Percentiles rank a stretch among this genome's conserved stretches.
phyloP scores from a whole-genome alignment of 2,329 filamentous ascomycete species.

The Grosmannia serpens region DNA sequence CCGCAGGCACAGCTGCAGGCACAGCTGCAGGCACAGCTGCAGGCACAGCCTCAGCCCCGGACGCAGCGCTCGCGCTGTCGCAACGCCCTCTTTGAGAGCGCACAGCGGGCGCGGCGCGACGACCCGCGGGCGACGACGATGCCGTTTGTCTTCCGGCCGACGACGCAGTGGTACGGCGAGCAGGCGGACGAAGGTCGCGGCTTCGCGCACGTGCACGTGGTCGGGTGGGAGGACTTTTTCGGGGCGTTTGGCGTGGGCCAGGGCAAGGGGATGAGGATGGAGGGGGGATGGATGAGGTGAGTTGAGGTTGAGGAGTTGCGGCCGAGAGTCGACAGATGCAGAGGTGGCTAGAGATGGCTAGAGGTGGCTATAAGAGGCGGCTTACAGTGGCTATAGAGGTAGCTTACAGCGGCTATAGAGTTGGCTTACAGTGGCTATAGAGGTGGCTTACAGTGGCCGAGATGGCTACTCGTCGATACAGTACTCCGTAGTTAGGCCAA shows the following conservation, averaged over 20 bases:
- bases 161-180: conserved; percentile 39
- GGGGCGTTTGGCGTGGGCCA: background rate
- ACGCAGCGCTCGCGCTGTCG: conserved; percentile 20
- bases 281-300: no score
- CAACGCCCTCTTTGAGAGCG: conserved; percentile 33
- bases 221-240: conserved; percentile 30
- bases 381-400: no score
- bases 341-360: no score
- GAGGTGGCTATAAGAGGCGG: no score
- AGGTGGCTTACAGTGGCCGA: no score
- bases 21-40: background rate
- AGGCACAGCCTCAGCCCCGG: background rate
- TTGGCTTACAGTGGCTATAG: no score
- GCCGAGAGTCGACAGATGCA: no score
- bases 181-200: conserved; percentile 34
- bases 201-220: conserved; percentile 37
- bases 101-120: conserved; percentile 15
- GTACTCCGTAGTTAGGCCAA: no score
- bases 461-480: no score
- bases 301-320: no score
- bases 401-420: no score
- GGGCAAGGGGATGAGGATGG: background rate
- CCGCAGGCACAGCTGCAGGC: no score
- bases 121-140: conserved; percentile 16
- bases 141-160: conserved; percentile 32